Percentiles rank a stretch among this genome's conserved stretches.
Conservation (phyloP, 2,329 filamentous ascomycete genomes). For the Pyricularia grisea region DNA sequence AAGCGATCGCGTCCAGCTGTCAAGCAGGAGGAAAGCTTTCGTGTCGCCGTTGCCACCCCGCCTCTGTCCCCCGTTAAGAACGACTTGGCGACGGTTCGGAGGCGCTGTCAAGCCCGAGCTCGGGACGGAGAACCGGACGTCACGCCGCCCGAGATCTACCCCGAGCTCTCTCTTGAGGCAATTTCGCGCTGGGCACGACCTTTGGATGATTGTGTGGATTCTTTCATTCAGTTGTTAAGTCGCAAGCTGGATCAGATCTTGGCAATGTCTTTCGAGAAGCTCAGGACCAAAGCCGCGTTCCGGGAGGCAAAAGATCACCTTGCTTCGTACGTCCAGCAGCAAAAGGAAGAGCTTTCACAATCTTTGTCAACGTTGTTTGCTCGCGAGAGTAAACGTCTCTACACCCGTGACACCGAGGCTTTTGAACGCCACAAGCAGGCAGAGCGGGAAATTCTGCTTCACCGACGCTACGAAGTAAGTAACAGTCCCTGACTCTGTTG, state of each 20-base stretch:
- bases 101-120: neutral
- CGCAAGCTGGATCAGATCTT: constrained; percentile 36
- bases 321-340: constrained; percentile 30
- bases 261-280: constrained; percentile 31
- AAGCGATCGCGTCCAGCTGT: constrained; percentile 10
- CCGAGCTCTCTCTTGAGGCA: constrained; percentile 45
- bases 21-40: constrained; percentile 15
- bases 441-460: constrained; percentile 33
- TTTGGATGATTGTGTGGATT: constrained; percentile 35
- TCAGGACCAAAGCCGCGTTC: constrained; percentile 41
- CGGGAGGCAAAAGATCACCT: constrained; percentile 34
- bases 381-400: constrained; percentile 45
- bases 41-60: neutral
- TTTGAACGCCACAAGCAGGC: constrained; percentile 34
- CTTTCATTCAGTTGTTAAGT: constrained; percentile 38
- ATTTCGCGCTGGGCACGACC: constrained; percentile 49
- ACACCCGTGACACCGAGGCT: constrained; percentile 44
- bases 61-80: neutral
- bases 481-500: neutral
- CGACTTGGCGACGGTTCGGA: neutral
- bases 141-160: constrained; percentile 50
- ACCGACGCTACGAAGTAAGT: constrained; percentile 29
- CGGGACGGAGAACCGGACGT: constrained; percentile 47
- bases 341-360: constrained; percentile 22
- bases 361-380: constrained; percentile 35